These are phyloP conservation scores for Agrocybe praecox DNA, from an alignment of 768 basidiomycete genomes.

Conservation along the genomic window DNA sequence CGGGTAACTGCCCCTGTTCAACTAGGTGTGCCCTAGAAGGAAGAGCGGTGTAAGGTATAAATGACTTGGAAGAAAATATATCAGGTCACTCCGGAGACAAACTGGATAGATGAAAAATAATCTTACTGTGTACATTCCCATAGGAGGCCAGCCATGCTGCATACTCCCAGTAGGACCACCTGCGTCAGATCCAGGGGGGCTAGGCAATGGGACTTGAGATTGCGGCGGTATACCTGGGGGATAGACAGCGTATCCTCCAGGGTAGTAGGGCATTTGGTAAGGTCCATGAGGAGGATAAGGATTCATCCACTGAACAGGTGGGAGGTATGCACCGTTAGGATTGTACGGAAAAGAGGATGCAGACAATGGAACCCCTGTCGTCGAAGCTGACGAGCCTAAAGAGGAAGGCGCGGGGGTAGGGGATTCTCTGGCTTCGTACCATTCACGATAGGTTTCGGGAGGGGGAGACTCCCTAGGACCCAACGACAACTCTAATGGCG, in stretches of 20 bases:
- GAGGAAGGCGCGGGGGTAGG: conserved; percentile 39
- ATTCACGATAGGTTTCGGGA: conserved; percentile 42
- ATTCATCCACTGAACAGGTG: conserved; percentile 53
- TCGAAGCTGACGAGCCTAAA: conserved; percentile 29
- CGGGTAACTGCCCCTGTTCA: conserved; percentile 28
- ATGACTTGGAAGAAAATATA: conserved; percentile 34
- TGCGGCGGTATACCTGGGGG: conserved; percentile 30
- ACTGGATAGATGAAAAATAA: neutral
- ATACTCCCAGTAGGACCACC: conserved; percentile 31
- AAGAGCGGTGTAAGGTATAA: conserved; percentile 50
- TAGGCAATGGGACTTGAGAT: conserved; percentile 29
- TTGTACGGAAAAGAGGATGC: conserved; percentile 34
- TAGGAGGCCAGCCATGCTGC: conserved; percentile 38
- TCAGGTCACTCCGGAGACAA: neutral
- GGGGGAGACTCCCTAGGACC: conserved; percentile 10
- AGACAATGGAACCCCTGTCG: conserved; percentile 19
- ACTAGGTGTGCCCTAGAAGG: conserved; percentile 33
- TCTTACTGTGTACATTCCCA: conserved; percentile 52
- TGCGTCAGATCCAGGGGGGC: conserved; percentile 39
- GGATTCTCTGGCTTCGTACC: conserved; percentile 44
- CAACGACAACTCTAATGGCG: conserved; percentile 5
- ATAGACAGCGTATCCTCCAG: conserved; percentile 49
- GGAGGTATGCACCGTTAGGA: conserved; percentile 47
- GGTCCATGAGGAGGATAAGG: conserved; percentile 51
- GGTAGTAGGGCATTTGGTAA: conserved; percentile 54